Percentiles rank a stretch among this genome's conserved stretches.
phyloP scores from a whole-genome alignment of 1,284 basidiomycete species.

The Cryptococcus sp. region DNA sequence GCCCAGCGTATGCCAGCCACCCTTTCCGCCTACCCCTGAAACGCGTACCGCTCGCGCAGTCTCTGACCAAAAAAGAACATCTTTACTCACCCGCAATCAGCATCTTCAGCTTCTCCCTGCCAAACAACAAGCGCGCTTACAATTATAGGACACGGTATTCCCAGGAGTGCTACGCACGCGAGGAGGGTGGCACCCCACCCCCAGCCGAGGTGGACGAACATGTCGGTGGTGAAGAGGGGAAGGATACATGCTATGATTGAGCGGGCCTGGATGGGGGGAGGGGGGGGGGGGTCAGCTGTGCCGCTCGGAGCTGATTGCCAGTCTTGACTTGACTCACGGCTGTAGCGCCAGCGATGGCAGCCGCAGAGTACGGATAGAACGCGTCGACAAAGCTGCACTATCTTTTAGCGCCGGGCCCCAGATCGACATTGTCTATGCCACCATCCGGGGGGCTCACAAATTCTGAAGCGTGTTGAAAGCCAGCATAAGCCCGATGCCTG shows the following conservation, averaged over 20 bases:
- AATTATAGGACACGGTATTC: slow-evolving; percentile 49
- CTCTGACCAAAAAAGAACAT: neutral
- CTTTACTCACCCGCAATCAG: neutral
- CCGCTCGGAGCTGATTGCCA: neutral
- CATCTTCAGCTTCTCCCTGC: neutral
- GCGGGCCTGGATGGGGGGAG: slow-evolving; percentile 34
- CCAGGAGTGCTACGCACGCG: slow-evolving; percentile 46
- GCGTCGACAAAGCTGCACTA: slow-evolving; percentile 50
- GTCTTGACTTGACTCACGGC: slow-evolving; percentile 27
- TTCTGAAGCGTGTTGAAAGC: slow-evolving; percentile 51
- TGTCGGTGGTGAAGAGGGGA: slow-evolving; percentile 49
- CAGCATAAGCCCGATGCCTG: slow-evolving; percentile 46
- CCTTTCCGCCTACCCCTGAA: neutral
- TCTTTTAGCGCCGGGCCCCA: neutral
- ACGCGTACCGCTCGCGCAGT: neutral
- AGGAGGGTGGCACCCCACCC: slow-evolving; percentile 51
- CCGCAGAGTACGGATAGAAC: slow-evolving; percentile 53
- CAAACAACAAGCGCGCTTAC: slow-evolving; percentile 21
- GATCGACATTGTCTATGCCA: neutral
- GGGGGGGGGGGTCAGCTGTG: neutral
- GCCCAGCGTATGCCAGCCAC: neutral
- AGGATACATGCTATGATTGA: slow-evolving; percentile 49
- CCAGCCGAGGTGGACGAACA: slow-evolving; percentile 52
- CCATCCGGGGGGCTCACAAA: slow-evolving; percentile 22
- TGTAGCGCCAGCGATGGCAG: slow-evolving; percentile 49